A percentile compares a stretch with the other conserved stretches of the same genome.
phyloP scores from a whole-genome alignment of 1,284 basidiomycete species.

The Ceratobasidium sp. region DNA sequence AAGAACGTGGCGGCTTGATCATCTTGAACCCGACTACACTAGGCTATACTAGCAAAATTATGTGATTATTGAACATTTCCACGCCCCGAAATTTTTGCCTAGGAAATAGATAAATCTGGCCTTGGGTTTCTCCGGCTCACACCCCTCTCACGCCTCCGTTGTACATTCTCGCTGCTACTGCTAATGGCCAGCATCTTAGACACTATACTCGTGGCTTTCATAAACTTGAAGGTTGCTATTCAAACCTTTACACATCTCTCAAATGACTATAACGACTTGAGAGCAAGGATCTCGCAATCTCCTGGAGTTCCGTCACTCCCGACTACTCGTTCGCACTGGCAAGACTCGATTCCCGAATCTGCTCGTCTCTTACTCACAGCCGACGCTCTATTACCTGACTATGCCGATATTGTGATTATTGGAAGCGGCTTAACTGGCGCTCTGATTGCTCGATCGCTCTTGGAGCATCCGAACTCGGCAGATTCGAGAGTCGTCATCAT shows the following conservation, averaged over 20 bases:
- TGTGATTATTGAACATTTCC: neutral
- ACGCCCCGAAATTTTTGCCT: neutral
- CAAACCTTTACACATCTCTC: slow-evolving; percentile 25
- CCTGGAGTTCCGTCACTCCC: slow-evolving; percentile 38
- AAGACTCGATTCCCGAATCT: slow-evolving; percentile 27
- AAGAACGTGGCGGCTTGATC: neutral
- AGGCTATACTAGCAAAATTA: neutral
- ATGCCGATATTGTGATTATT: slow-evolving; percentile 72
- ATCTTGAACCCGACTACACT: neutral
- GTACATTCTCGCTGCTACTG: neutral
- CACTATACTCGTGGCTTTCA: slow-evolving; percentile 3
- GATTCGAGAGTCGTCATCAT: slow-evolving; percentile 69
- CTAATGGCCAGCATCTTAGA: slow-evolving; percentile 5
- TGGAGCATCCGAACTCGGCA: slow-evolving; percentile 58
- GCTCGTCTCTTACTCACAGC: slow-evolving; percentile 36
- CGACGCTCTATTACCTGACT: slow-evolving; percentile 57
- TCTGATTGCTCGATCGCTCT: slow-evolving; percentile 67
- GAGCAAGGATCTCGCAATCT: slow-evolving; percentile 26
- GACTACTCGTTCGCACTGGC: slow-evolving; percentile 37
- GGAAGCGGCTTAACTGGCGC: slow-evolving; percentile 80
- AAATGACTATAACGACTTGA: slow-evolving; percentile 9
- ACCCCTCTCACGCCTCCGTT: neutral
- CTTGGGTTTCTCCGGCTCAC: neutral
- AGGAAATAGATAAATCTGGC: neutral
- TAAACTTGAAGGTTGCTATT: slow-evolving; percentile 21